A percentile compares a stretch with the other conserved stretches of the same genome.
Conservation (phyloP, 441 rosid genomes). For the Cnidoscolus chayamansa region DNA sequence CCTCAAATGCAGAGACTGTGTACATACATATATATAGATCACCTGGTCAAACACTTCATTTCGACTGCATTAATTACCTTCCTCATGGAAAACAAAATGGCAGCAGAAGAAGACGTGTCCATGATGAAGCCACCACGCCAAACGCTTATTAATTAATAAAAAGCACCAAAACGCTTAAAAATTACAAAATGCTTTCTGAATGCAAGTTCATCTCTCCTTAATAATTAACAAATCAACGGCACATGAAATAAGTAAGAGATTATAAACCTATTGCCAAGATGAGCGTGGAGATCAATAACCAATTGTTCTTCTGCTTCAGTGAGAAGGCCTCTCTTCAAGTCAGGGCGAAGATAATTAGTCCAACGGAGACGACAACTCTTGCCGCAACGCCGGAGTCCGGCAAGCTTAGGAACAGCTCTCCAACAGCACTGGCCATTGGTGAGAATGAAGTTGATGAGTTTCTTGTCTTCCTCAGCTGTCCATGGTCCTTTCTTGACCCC, state of each 20-base stretch:
- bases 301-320: constrained; percentile 76
- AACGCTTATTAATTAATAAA: constrained; percentile 23
- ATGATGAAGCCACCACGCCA: constrained; percentile 8
- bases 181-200: background rate
- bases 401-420: constrained; percentile 94
- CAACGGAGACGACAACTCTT: constrained; percentile 94
- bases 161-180: background rate
- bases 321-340: constrained; percentile 89
- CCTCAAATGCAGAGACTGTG: background rate
- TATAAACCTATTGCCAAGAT: constrained; percentile 75
- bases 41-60: constrained; percentile 7
- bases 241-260: background rate
- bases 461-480: constrained; percentile 96
- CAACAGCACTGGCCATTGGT: constrained; percentile 96
- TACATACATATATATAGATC: background rate
- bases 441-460: constrained; percentile 90
- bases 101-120: background rate
- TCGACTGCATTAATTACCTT: background rate
- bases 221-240: background rate
- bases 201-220: background rate
- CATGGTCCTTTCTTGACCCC: constrained; percentile 98
- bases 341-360: constrained; percentile 93
- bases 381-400: constrained; percentile 90
- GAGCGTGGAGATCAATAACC: constrained; percentile 93
- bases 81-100: background rate